Base-by-base conservation (phyloP, 2,329 filamentous ascomycete genomes). In the Trichoderma sp. region DNA sequence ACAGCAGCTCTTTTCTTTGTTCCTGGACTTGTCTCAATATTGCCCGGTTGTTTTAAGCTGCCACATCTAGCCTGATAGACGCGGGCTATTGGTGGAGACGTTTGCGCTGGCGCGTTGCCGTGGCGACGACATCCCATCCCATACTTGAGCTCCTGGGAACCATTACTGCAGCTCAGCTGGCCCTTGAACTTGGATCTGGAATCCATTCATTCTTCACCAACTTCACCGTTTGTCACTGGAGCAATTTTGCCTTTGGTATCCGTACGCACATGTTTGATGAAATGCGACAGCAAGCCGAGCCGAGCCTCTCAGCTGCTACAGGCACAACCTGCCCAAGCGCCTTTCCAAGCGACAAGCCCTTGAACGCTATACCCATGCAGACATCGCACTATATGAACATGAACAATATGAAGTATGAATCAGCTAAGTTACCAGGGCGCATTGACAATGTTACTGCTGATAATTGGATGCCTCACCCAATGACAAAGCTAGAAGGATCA, bases 321-420 rank as follows among this genome's bases (percentile, higher is more conserved):
- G 89, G 87, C 60, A 88, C 88, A 57, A 87, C 89, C 47, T 85
- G 85, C 73, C 83, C 86, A 64, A 83, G 83, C 75, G 82, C 83
- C 18, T 81, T 89, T 77, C 81, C 86, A 30, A 84, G 86, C 71
- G 78, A 81, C 74, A 76, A 79, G 58, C 76, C 74, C 74, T 86
- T 90, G 72, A 85, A 86, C 75, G 83, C 85, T 15, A 80, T 87
- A 39, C 80, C 82, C 24, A 85, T 91, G 82, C 84, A 88, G 74
- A 83, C 86, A 18, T 80, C 84, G 18, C 88, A 87, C 72, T 91
- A 89, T 76, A 83, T 89, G 81, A 87, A 85, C 73, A 87, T 85
- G 82, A 84, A 86, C 74, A 80, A 76, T 21, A 79, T 89, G 72
- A 80, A 80, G 60, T 77, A 78, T n/a, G 83, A 88, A 74, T 82